Evolutionary conservation across 2,329 filamentous ascomycete species (phyloP), one percentile per base, ranked within the genome.

Genomic region (Penicillium capsulatum): DNA sequence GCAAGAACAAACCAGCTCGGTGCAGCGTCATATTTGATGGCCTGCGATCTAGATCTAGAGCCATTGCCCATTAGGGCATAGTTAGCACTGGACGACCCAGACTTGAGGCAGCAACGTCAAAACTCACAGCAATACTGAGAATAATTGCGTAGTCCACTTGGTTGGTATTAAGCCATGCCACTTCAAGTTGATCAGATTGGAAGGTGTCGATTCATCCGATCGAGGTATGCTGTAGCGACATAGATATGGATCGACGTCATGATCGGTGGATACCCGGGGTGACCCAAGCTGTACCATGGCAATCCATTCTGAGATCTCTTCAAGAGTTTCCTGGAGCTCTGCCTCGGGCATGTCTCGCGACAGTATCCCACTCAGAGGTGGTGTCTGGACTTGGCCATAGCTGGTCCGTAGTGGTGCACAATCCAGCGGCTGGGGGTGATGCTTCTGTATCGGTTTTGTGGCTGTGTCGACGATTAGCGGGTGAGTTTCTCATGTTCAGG

Each of bases 241-340:
- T 16, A 72, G 53, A 44, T 65, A 72, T 7, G 68, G 61, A 38
- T 72, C 69, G 19, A 69, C 57, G 10, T 54, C 47, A 44, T 71
- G 66, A 27, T 58, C 48, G 11, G 49, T 53, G 24, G 48, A 49
- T 3, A 73, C 50, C 13, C 66, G 59, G 10, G 65, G 63, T 10
- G 69, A 71, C 8, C 53, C 49, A 10, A 73, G 57, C 11, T 72
- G 68, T 4, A 84, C 65, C 32, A 80, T 68, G 5, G 70, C 79
- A 14, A 84, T 64, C 80, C 81, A 86, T 63, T 83, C 77, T 28
- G 74, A 71, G 15, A 80, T 49, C n/a, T 74, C 69, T 4, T 78
- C 52, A 7, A 72, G 76, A 44, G 74, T 74, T 15, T 87, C 80
- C 42, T 84, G 79, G 24, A 86, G 29, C 70, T 66, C 36, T 65